A percentile compares a stretch with the other conserved stretches of the same genome.
These are phyloP conservation scores for Takashimella koratensis DNA, from an alignment of 1,284 basidiomycete species.

Conservation along the genomic window DNA sequence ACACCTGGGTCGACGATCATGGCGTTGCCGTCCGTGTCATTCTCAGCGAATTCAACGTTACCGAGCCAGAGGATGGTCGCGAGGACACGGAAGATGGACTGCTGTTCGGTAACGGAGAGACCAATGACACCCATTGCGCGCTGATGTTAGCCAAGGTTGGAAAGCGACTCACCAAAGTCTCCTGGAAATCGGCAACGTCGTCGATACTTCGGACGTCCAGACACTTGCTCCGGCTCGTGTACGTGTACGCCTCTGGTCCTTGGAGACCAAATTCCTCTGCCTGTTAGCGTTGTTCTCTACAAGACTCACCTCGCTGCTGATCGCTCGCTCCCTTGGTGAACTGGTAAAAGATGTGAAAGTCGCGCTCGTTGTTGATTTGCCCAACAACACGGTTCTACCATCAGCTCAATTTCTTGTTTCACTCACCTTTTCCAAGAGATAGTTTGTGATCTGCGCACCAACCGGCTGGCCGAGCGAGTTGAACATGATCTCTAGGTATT, in stretches of 20 bases:
- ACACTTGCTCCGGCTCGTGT: slow-evolving; percentile 88
- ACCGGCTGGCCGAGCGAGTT: slow-evolving; percentile 88
- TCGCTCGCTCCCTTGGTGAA: slow-evolving; percentile 93
- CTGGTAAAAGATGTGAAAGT: slow-evolving; percentile 99
- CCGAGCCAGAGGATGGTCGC: slow-evolving; percentile 94
- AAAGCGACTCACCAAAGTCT: slow-evolving; percentile 68
- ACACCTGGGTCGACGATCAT: slow-evolving; percentile 76
- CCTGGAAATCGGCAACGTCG: slow-evolving; percentile 79
- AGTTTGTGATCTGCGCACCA: slow-evolving; percentile 98
- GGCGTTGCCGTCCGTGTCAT: slow-evolving; percentile 79
- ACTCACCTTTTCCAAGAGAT: slow-evolving; percentile 82
- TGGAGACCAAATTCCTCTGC: slow-evolving; percentile 93
- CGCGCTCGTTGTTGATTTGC: slow-evolving; percentile 92
- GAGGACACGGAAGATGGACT: slow-evolving; percentile 89
- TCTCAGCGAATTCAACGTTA: slow-evolving; percentile 85
- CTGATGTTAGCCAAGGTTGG: slow-evolving; percentile 46
- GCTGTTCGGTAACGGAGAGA: slow-evolving; percentile 76
- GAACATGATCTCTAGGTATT: slow-evolving; percentile 99
- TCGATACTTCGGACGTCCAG: slow-evolving; percentile 88
- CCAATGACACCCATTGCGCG: slow-evolving; percentile 94
- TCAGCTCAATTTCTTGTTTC: slow-evolving; percentile 7
- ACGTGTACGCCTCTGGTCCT: slow-evolving; percentile 91
- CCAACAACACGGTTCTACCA: slow-evolving; percentile 80
- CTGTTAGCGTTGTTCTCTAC: neutral
- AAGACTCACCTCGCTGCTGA: slow-evolving; percentile 70